Conservation (phyloP, 2,329 filamentous ascomycete genomes). For the Aureobasidium sp. region DNA sequence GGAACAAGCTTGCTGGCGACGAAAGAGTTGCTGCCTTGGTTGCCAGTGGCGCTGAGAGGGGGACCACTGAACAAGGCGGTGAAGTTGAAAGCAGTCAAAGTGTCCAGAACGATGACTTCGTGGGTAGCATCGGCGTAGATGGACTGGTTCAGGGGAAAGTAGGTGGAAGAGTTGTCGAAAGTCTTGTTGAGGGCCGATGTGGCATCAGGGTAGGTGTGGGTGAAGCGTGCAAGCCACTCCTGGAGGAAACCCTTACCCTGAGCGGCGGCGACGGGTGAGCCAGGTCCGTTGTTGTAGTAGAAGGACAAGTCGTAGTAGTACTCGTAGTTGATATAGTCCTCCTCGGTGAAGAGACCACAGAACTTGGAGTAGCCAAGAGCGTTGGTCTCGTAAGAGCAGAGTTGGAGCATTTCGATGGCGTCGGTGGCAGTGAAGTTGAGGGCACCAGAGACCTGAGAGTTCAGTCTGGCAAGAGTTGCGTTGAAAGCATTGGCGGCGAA, state of each 20-base stretch:
- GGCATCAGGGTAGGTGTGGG: constrained; percentile 7
- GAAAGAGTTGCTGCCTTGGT: constrained; percentile 1
- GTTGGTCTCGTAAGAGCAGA: constrained; percentile 10
- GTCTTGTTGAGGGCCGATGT: constrained; percentile 3
- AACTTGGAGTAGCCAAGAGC: constrained; percentile 12
- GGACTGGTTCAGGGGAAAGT: constrained; percentile 11
- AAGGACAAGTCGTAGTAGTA: constrained; percentile 13
- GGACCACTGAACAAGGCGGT: constrained; percentile 7
- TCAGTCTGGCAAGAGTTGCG: constrained; percentile 5
- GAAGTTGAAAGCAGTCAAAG: constrained; percentile 7
- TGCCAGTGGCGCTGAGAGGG: background rate
- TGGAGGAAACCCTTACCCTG: constrained; percentile 9
- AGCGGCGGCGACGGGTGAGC: constrained; percentile 4
- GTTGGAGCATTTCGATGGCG: constrained; percentile 3
- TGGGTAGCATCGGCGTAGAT: constrained; percentile 12
- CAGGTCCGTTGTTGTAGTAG: constrained; percentile 13
- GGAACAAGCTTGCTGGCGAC: constrained; percentile 10
- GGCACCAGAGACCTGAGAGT: constrained; percentile 10
- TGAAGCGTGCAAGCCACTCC: constrained; percentile 11
- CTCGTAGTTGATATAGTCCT: constrained; percentile 13
- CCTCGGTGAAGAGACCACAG: constrained; percentile 2
- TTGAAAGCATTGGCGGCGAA: constrained; percentile 11
- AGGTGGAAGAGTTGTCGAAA: background rate
- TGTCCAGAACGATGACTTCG: constrained; percentile 10
- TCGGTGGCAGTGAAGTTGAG: constrained; percentile 4